Conservation (phyloP, 2,329 filamentous ascomycete genomes). For the Tolypocladium pustulatum region DNA sequence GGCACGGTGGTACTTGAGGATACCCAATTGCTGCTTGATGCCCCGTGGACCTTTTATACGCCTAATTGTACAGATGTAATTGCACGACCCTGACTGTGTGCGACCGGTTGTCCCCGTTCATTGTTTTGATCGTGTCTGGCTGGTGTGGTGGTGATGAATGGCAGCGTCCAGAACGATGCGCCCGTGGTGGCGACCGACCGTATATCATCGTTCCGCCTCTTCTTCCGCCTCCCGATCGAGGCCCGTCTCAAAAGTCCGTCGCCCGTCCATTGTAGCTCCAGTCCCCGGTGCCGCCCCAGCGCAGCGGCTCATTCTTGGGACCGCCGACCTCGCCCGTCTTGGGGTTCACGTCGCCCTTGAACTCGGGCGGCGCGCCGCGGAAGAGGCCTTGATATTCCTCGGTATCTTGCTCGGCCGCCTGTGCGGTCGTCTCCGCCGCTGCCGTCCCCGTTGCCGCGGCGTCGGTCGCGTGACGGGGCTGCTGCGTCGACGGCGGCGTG, state of each 20-base stretch:
- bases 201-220: neutral
- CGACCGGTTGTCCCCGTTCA: neutral
- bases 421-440: neutral
- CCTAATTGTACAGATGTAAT: neutral
- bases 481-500: conserved; percentile 14
- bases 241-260: conserved; percentile 64
- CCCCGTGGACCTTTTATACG: neutral
- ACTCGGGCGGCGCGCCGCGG: conserved; percentile 76
- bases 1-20: neutral
- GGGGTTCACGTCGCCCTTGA: conserved; percentile 84
- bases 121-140: neutral
- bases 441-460: neutral
- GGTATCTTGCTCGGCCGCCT: conserved; percentile 23
- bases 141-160: too few species aligned
- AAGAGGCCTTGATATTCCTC: conserved; percentile 52
- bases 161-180: neutral
- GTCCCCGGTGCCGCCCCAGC: conserved; percentile 67
- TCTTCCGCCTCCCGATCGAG: neutral
- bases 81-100: neutral
- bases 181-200: neutral
- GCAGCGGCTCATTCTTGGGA: conserved; percentile 90
- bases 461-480: conserved; percentile 9
- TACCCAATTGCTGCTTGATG: neutral
- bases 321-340: conserved; percentile 92
- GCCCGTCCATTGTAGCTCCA: conserved; percentile 96